Base-by-base conservation (phyloP, 495 filamentous ascomycete genomes). In the Cairneyella variabilis region DNA sequence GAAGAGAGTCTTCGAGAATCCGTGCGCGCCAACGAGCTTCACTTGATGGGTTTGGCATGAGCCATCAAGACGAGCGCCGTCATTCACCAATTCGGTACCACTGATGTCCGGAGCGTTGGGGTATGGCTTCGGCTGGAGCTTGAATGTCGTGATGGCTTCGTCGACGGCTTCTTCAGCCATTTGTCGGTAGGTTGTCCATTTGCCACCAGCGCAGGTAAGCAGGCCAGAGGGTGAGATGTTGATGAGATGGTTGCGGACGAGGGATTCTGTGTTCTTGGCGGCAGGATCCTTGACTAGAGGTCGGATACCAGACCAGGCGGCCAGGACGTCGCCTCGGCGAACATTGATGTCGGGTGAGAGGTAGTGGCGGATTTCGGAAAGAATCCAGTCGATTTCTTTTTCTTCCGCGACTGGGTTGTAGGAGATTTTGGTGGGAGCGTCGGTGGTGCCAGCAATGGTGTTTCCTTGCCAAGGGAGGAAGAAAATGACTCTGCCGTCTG, bases 401-500 rank as follows among this genome's bases (percentile, higher is more conserved):
- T 98, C 93, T 37, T 86, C 85, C 7, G 93, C 90, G 26, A 96
- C 71, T 0, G 93, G 93, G 60, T 95, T 90, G n/a, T 76, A 76
- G 7, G 82, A 80, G 49, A 98, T 86, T 18, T 73, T 71, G n/a
- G 89, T 86, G 5, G 91, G 86, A 18, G 89, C 85, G 61, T 98
- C 93, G 8, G 93, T 98, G 17, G 93, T 98, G 56, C 93, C 93
- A 20, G 93, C 93, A 62, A 98, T 97, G 23, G 93, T 98, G 72
- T 98, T 98, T 42, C 93, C 93, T 71, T 97, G 92, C 93, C 93
- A 98, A 16, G 93, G 93, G 25, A 98, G 81, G 80, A 98, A 98
- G 83, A 98, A 98, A 62, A 97, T 97, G 36, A 98, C 93, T 62
- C 93, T 81, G 16, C 93, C 93, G 65, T 98, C 93, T 0, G 92